Base-by-base conservation (phyloP, 2,329 filamentous ascomycete species). In the Neofusicoccum kwambonambiense region DNA sequence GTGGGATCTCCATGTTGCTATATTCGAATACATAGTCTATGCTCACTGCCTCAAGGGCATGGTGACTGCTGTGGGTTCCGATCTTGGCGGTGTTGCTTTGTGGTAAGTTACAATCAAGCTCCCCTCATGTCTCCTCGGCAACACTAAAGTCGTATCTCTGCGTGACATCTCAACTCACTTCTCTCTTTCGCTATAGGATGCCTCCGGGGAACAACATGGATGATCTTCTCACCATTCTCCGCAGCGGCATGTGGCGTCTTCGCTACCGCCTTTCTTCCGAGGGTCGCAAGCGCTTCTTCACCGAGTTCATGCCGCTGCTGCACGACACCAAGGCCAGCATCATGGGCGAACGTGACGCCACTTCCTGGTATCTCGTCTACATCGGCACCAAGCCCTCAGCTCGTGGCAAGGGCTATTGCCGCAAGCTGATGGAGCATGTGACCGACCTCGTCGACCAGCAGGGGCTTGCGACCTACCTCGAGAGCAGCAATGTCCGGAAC, bases 361-460 rank as follows among this genome's bases (percentile, higher is more conserved):
- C 90, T 67, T 88, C 86, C 73, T 95, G 91, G 84, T 95, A 95
- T 76, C 87, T 96, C 63, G 90, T 93, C 54, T 95, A 94, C 77
- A 82, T 96, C 67, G 92, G 91, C 67, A 93, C 90, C 58, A 90
- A 88, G 75, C 87, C 89, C 39, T 83, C 82, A 67, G 87, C 88
- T 4, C 86, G 89, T 67, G 87, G 90, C 54, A 88, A 88, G 70
- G 91, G 92, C 11, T 91, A 91, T 75, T 90, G 87, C 15, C 83
- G 83, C 69, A 89, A 87, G 78, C 82, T 93, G 67, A 86, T 95
- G 68, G 83, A 88, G 74, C 82, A 91, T 73, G 88, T 92, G 78
- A 87, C 89, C 61, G 71, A 69, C 52, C 67, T 74, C 84, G 90
- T 91, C 50, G 91, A 95, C 74, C 76, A 77, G 15, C 88, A 91